phyloP scores from a whole-genome alignment of 352 stramenopile species.

The Phytophthora meadii region DNA sequence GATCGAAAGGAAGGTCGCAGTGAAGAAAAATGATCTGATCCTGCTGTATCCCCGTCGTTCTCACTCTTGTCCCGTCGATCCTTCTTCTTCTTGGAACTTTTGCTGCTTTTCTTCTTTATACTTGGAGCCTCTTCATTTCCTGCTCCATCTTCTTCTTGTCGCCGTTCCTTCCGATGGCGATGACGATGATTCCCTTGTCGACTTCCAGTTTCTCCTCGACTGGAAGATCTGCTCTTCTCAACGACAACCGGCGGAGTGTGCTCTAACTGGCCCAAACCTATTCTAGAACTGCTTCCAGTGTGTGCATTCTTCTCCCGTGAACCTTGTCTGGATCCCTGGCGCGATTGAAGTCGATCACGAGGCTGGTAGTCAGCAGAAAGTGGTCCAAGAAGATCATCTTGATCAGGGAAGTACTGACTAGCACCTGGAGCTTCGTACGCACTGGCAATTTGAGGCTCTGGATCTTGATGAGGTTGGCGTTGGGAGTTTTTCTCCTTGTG shows the following conservation, averaged over 20 bases:
- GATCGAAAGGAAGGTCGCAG: conserved; percentile 29
- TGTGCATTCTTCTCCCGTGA: conserved; percentile 37
- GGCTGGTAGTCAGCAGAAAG: conserved; percentile 65
- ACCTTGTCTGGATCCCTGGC: conserved; percentile 72
- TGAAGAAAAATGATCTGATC: conserved; percentile 31
- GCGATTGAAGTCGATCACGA: conserved; percentile 76
- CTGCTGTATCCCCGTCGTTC: conserved; percentile 8
- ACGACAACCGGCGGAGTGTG: conserved; percentile 18
- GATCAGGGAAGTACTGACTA: conserved; percentile 28
- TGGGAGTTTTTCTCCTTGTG: conserved; percentile 38
- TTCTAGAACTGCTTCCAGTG: conserved; percentile 18
- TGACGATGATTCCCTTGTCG: conserved; percentile 34
- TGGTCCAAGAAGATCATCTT: conserved; percentile 52
- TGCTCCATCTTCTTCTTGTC: conserved; percentile 31
- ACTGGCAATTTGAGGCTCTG: conserved; percentile 32
- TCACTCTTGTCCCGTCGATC: conserved; percentile 47
- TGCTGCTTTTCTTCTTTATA: conserved; percentile 51
- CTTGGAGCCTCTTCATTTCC: conserved; percentile 17
- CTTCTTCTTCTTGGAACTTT: conserved; percentile 66
- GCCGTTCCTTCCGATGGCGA: conserved; percentile 32
- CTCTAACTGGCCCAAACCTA: conserved; percentile 58
- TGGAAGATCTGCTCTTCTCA: conserved; percentile 26
- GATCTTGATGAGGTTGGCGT: conserved; percentile 31
- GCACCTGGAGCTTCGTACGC: conserved; percentile 29
- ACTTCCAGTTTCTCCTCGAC: conserved; percentile 34